Percentiles rank a stretch among this genome's conserved stretches.
phyloP scores from a whole-genome alignment of 2,329 filamentous ascomycete species.

The Cordyceps farinosa region DNA sequence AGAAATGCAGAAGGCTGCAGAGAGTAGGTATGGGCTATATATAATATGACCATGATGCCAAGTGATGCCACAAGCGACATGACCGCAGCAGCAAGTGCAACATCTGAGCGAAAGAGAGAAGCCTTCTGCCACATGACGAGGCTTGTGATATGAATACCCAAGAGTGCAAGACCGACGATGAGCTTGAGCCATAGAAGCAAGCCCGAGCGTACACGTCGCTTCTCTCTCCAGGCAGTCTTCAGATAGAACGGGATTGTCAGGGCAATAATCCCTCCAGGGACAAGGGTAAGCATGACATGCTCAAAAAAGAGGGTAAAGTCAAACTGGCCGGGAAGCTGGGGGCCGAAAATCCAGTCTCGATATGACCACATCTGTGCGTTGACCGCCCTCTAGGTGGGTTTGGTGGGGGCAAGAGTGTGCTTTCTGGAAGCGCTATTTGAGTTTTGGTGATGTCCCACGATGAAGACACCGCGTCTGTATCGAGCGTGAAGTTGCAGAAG shows the following conservation, averaged over 20 bases:
- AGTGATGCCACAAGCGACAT: neutral
- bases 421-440: too few species aligned
- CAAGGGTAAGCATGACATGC: neutral
- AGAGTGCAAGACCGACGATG: neutral
- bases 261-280: neutral
- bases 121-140: neutral
- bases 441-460: too few species aligned
- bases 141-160: neutral
- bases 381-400: too few species aligned
- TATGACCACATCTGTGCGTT: too few species aligned
- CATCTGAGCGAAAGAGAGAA: neutral
- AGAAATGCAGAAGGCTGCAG: slow-evolving; percentile 32
- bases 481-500: too few species aligned
- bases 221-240: neutral
- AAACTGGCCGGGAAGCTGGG: neutral
- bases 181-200: slow-evolving; percentile 24
- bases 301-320: neutral
- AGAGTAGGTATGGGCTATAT: slow-evolving; percentile 31
- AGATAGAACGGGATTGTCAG: neutral
- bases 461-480: too few species aligned
- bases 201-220: neutral
- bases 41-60: slow-evolving; percentile 25
- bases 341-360: too few species aligned
- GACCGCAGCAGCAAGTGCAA: neutral
- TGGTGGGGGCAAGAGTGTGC: too few species aligned